A percentile compares a stretch with the other conserved stretches of the same genome.
phyloP scores from a whole-genome alignment of 2,329 filamentous ascomycete species.

The Lasiodiplodia gonubiensis region DNA sequence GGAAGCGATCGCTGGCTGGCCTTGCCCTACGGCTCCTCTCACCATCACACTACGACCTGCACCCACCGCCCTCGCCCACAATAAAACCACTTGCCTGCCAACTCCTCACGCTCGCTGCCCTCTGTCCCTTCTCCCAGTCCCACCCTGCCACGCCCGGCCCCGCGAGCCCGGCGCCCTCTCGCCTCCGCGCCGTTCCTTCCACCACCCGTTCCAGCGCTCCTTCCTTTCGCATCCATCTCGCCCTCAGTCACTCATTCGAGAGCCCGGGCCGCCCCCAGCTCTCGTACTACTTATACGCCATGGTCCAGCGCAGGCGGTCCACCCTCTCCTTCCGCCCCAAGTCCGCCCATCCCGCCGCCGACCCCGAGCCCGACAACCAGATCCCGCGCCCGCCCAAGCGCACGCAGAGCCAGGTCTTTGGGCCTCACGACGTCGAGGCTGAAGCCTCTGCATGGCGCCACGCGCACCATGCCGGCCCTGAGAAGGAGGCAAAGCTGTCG shows the following conservation, averaged over 20 bases:
- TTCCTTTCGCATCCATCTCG: conserved; percentile 7
- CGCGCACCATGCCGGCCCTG: conserved; percentile 24
- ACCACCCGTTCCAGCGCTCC: conserved; percentile 12
- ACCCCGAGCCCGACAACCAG: conserved; percentile 38
- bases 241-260: conserved; percentile 21
- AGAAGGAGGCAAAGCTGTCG: conserved; percentile 27
- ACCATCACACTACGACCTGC: background rate
- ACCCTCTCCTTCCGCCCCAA: conserved; percentile 47
- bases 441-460: conserved; percentile 19
- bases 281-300: conserved; percentile 21
- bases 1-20: conserved; percentile 17
- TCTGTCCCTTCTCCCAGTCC: conserved; percentile 11
- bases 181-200: conserved; percentile 21
- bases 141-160: conserved; percentile 2
- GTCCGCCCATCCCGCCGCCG: conserved; percentile 49
- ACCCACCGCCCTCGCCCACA: conserved; percentile 7
- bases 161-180: conserved; percentile 16
- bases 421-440: conserved; percentile 18
- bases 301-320: conserved; percentile 41
- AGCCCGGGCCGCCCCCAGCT: conserved; percentile 13
- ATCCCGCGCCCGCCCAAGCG: conserved; percentile 38
- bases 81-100: conserved; percentile 20
- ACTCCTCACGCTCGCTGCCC: conserved; percentile 25
- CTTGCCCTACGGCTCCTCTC: conserved; percentile 17
- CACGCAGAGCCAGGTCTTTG: conserved; percentile 47